A percentile compares a stretch with the other conserved stretches of the same genome.
Conservation (phyloP, 2,329 filamentous ascomycete species). For the Neopestalotiopsis sp. region DNA sequence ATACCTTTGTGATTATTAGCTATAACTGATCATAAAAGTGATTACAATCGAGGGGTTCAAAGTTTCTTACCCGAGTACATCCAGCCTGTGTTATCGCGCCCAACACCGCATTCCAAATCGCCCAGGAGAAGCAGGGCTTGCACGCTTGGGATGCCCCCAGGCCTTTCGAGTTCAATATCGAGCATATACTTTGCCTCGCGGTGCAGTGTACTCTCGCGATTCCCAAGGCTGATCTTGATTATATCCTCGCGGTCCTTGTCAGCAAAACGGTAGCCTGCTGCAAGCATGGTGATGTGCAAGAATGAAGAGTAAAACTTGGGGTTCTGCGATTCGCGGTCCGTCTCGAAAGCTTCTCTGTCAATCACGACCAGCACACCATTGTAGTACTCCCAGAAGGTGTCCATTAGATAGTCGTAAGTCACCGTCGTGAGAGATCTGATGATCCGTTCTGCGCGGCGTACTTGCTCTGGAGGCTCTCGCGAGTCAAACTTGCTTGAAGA, state of each 20-base stretch:
- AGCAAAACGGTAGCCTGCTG: slow-evolving; percentile 57
- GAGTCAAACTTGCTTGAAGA: slow-evolving; percentile 40
- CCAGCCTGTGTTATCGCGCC: slow-evolving; percentile 60
- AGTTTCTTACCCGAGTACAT: slow-evolving; percentile 54
- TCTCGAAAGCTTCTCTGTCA: slow-evolving; percentile 55
- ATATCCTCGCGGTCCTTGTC: slow-evolving; percentile 56
- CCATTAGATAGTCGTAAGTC: slow-evolving; percentile 59
- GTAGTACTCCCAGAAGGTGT: slow-evolving; percentile 57
- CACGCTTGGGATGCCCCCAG: slow-evolving; percentile 57
- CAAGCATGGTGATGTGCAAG: slow-evolving; percentile 56
- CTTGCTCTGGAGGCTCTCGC: slow-evolving; percentile 50
- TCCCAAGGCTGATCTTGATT: slow-evolving; percentile 49
- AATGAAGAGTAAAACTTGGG: slow-evolving; percentile 58
- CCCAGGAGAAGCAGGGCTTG: slow-evolving; percentile 57
- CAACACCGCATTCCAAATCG: slow-evolving; percentile 59
- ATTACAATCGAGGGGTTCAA: neutral
- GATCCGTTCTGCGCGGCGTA: slow-evolving; percentile 51
- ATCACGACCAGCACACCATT: slow-evolving; percentile 55
- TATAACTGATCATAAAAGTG: neutral
- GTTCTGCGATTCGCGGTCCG: slow-evolving; percentile 49
- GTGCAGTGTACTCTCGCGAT: slow-evolving; percentile 57
- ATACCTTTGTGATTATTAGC: slow-evolving; percentile 37
- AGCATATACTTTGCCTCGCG: slow-evolving; percentile 60
- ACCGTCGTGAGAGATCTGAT: slow-evolving; percentile 50
- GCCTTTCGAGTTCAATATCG: slow-evolving; percentile 57